Evolutionary conservation across 2,329 filamentous ascomycete species (phyloP).

Genomic region (Diaporthe velutina): DNA sequence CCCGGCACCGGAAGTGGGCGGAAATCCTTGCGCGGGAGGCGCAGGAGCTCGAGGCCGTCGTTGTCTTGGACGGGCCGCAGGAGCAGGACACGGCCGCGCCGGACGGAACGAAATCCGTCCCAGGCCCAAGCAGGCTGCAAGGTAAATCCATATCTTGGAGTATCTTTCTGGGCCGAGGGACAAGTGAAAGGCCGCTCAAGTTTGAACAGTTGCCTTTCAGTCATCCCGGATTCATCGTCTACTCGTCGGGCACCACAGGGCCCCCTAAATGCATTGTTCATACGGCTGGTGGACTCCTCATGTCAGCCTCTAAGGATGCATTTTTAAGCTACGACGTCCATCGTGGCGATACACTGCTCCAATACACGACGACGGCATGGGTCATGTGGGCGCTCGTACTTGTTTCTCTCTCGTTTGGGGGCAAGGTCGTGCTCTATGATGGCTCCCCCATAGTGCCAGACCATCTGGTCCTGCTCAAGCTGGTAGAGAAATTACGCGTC

Average conservation of each 20-base stretch:
- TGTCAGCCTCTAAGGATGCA: not conserved
- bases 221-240: conserved; percentile 36
- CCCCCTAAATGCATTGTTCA: conserved; percentile 37
- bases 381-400: conserved; percentile 40
- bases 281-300: conserved; percentile 10
- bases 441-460: conserved; percentile 40
- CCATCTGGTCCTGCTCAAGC: conserved; percentile 29
- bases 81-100: too few relatives aligned
- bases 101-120: too few relatives aligned
- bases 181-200: not conserved
- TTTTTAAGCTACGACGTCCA: not conserved
- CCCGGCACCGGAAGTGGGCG: conserved; percentile 27
- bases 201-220: conserved; percentile 29
- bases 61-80: not conserved
- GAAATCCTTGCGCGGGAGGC: not conserved
- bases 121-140: not conserved
- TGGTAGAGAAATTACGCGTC: conserved; percentile 29
- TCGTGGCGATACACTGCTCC: not conserved
- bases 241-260: conserved; percentile 35
- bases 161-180: too few relatives aligned
- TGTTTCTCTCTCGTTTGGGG: conserved; percentile 34
- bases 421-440: conserved; percentile 41
- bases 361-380: conserved; percentile 36
- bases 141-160: too few relatives aligned
- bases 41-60: conserved; percentile 16